Conservation (phyloP, 192 early-diverging fungal species). For the Borealophlyctis nickersoniae region DNA sequence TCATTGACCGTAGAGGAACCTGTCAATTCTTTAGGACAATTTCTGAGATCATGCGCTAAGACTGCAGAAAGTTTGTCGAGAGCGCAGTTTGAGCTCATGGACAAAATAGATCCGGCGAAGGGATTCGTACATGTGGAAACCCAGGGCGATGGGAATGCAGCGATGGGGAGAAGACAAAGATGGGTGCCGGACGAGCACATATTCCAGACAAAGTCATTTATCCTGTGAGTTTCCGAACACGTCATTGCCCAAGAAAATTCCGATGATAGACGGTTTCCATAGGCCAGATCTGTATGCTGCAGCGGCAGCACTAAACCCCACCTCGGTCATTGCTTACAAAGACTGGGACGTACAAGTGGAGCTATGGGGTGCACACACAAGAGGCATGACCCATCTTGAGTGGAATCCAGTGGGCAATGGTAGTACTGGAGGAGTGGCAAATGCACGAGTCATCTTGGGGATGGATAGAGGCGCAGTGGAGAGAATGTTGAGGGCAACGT, state of each 20-base stretch:
- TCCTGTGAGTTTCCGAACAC: slow-evolving; percentile 31
- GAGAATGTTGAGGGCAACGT: slow-evolving; percentile 26
- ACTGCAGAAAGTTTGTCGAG: slow-evolving; percentile 22
- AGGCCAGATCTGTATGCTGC: slow-evolving; percentile 31
- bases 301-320: slow-evolving; percentile 21
- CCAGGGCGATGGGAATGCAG: slow-evolving; percentile 4
- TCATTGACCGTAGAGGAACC: slow-evolving; percentile 14
- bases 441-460: slow-evolving; percentile 28
- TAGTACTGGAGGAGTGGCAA: slow-evolving; percentile 6
- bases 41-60: slow-evolving; percentile 17
- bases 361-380: slow-evolving; percentile 28
- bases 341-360: slow-evolving; percentile 40
- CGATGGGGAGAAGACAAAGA: slow-evolving; percentile 7
- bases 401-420: slow-evolving; percentile 28
- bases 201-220: slow-evolving; percentile 18
- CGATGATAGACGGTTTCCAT: not conserved
- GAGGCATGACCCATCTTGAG: slow-evolving; percentile 36
- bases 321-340: slow-evolving; percentile 24
- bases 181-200: slow-evolving; percentile 25
- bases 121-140: slow-evolving; percentile 17
- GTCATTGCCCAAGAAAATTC: slow-evolving; percentile 6
- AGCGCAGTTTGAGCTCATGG: slow-evolving; percentile 23
- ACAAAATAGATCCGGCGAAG: slow-evolving; percentile 13
- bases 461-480: slow-evolving; percentile 32
- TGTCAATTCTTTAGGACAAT: slow-evolving; percentile 12